Evolutionary conservation across 2,329 filamentous ascomycete genomes (phyloP).

Genomic region (Clonostachys rhizophaga): DNA sequence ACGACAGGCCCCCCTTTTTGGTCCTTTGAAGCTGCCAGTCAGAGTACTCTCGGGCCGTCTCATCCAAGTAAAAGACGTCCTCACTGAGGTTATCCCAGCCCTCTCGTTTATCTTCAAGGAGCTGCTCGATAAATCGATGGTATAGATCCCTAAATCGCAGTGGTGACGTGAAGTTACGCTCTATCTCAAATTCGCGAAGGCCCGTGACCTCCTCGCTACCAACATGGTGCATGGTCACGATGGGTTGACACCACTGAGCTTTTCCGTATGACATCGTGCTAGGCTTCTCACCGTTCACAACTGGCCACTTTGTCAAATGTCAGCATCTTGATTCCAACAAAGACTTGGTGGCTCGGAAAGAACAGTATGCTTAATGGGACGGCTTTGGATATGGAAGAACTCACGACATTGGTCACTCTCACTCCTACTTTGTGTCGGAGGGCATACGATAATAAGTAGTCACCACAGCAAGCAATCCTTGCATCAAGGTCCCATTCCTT

Average conservation of each 20-base stretch:
- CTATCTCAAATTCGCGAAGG: constrained; percentile 46
- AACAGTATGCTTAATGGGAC: too few species aligned
- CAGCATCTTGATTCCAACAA: constrained; percentile 1
- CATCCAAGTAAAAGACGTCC: constrained; percentile 34
- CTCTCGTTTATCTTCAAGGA: constrained; percentile 27
- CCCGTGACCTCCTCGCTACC: constrained; percentile 41
- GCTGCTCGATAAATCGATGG: constrained; percentile 34
- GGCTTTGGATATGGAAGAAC: constrained; percentile 8
- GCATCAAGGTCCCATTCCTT: constrained; percentile 38
- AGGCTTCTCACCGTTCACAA: constrained; percentile 52
- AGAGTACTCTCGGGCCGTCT: constrained; percentile 16
- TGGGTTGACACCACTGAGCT: constrained; percentile 49
- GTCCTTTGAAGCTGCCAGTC: constrained; percentile 21
- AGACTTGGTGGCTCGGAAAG: too few species aligned
- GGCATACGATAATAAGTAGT: constrained; percentile 40
- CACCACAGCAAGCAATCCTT: constrained; percentile 42
- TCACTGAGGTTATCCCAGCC: constrained; percentile 51
- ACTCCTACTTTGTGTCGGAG: constrained; percentile 37
- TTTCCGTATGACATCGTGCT: constrained; percentile 39
- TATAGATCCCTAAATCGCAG: constrained; percentile 43
- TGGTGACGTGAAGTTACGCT: constrained; percentile 21
- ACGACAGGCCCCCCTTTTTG: constrained; percentile 23
- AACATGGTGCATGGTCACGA: constrained; percentile 53
- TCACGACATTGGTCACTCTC: constrained; percentile 32
- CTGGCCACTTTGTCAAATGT: constrained; percentile 34